Evolutionary conservation across 169 alveolate species (phyloP).

Genomic region (Eimeria tenella): DNA sequence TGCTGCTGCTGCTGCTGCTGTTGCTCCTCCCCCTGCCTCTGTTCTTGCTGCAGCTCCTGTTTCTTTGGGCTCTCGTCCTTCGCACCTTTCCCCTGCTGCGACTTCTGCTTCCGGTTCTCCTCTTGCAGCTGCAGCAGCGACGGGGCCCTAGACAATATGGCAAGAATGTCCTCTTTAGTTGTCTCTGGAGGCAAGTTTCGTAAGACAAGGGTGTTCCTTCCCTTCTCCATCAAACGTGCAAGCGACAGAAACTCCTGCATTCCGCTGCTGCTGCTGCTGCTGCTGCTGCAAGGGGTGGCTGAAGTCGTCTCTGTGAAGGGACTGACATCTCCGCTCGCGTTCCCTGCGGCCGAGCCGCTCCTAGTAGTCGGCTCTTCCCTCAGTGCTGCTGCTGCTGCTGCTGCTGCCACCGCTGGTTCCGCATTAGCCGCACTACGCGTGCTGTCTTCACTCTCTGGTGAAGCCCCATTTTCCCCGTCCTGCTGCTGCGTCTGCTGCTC

Average conservation of each 20-base stretch:
- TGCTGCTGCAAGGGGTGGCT: neutral
- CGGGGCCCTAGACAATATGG: neutral
- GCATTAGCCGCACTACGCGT: conserved; percentile 2
- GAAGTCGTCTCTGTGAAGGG: neutral
- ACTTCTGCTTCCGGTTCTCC: neutral
- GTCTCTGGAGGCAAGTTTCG: conserved; percentile 28
- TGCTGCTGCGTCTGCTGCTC: conserved; percentile 34
- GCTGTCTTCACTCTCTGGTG: neutral
- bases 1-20: neutral
- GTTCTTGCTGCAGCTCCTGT: neutral
- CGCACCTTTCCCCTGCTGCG: neutral
- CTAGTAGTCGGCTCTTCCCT: neutral
- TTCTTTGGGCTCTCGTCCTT: neutral
- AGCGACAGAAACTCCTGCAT: neutral
- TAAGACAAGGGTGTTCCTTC: conserved; percentile 39
- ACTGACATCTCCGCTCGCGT: neutral
- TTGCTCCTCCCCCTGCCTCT: neutral
- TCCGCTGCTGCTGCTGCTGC: neutral
- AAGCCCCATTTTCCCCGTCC: neutral
- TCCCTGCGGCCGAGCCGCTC: neutral
- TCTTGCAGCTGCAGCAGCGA: neutral
- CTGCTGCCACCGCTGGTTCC: neutral
- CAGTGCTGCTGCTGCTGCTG: conserved; percentile 14
- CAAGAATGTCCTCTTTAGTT: neutral
- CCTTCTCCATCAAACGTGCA: neutral